Conservation (phyloP, 2,329 filamentous ascomycete species). For the Colletotrichum sp. region DNA sequence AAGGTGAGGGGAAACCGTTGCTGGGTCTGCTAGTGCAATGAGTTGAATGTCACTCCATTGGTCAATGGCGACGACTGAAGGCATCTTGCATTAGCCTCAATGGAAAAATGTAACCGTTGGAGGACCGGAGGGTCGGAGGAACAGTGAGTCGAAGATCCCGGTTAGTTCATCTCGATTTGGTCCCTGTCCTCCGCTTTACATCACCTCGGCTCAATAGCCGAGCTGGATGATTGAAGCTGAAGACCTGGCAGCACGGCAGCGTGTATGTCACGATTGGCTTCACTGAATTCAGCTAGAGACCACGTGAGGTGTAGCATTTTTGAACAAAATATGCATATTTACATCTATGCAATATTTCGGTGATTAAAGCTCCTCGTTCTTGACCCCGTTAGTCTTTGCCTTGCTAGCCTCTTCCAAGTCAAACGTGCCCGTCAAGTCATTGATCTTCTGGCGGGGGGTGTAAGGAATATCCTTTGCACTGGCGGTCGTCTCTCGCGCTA, state of each 20-base stretch:
- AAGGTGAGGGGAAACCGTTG: neutral
- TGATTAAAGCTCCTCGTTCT: neutral
- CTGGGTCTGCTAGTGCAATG: neutral
- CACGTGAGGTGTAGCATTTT: neutral
- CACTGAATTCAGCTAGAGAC: no score
- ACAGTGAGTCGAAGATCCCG: neutral
- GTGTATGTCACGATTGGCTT: no score
- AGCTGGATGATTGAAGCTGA: neutral
- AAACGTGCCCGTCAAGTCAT: neutral
- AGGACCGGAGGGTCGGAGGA: neutral
- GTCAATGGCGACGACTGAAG: neutral
- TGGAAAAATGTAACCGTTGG: neutral
- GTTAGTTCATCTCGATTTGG: neutral
- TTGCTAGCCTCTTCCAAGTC: neutral
- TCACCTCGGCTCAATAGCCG: neutral
- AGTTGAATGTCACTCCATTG: neutral
- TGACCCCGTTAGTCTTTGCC: neutral
- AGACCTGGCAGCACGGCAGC: neutral
- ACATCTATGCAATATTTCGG: neutral
- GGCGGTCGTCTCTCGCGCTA: neutral
- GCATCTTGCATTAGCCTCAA: neutral
- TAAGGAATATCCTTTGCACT: neutral
- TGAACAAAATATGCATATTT: no score
- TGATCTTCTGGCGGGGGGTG: slow-evolving; percentile 7
- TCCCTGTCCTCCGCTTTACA: neutral